Evolutionary conservation across 1,284 basidiomycete species (phyloP), one percentile per base, ranked within the genome.

Genomic region (Cryptococcus sp.): DNA sequence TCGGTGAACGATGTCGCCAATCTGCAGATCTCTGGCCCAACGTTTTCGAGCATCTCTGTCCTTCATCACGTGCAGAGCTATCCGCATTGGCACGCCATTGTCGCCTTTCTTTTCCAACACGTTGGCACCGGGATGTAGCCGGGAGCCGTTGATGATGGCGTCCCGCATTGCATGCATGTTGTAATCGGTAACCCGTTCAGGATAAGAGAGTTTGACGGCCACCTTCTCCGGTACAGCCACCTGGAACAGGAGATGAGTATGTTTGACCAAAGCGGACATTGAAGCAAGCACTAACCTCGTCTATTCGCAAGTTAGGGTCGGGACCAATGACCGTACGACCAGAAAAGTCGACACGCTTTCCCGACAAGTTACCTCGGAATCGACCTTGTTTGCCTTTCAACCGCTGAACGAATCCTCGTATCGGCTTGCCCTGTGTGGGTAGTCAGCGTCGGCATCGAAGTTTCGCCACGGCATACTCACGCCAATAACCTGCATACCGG

Each of bases 371-470:
- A 31, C 96, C 96, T 77, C 96, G 86, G 82, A 99, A 99, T 57
- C 96, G 93, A 71, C 96, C 96, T 78, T 98, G 93, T 78, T 99
- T 99, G 47, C 96, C 96, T 81, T 99, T 99, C 59, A 99, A 82
- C 19, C 96, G 90, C 75, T 99, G 96, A 52, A 97, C 96, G 74
- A 99, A 97, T 16, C 96, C 96, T 60, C 93, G 87, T 67, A 94
- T 94, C 3, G 94, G 93, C 71, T 95, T 94, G 75, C 89, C 87
- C 48, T 89, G 89, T 17, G 7, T 27, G 10, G 8, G 23, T 22
- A 17, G 20, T 41, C 44, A 10, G 54, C 11, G 20, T 11, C 10
- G 38, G 22, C 15, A 45, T 40, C 19, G 25, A 39, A 20, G 13
- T 5, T 13, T 16, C 20, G 17, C 35, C 19, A 57, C 5, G 40